These are phyloP conservation scores for Aspergillus wentii DNA, from an alignment of 495 filamentous ascomycete species.

Conservation along the genomic window DNA sequence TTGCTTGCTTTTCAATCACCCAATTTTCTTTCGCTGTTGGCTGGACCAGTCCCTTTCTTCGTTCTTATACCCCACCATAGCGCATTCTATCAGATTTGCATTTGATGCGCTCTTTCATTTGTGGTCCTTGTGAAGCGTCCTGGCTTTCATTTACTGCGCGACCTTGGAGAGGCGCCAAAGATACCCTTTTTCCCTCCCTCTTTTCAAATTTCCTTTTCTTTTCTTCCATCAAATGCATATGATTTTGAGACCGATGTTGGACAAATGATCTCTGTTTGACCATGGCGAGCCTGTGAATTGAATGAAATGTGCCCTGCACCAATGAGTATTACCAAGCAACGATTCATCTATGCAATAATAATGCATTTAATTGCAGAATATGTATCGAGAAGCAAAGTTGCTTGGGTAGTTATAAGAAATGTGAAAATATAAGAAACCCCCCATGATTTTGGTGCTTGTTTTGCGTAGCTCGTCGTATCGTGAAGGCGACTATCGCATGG, in stretches of 20 bases:
- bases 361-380: slow-evolving; percentile 1
- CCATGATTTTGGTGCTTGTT: slow-evolving; percentile 10
- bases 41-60: neutral
- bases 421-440: slow-evolving; percentile 9
- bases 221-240: too few species aligned
- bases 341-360: too few species aligned
- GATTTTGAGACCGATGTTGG: too few species aligned
- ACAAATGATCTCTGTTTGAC: too few species aligned
- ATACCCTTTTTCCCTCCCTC: slow-evolving; percentile 10
- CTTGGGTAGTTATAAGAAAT: slow-evolving; percentile 10
- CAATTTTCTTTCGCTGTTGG: slow-evolving; percentile 2
- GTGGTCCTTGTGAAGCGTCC: neutral
- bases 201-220: slow-evolving; percentile 2
- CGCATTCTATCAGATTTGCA: too few species aligned
- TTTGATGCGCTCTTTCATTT: neutral
- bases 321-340: too few species aligned
- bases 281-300: too few species aligned
- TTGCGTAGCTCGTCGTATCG: slow-evolving; percentile 34
- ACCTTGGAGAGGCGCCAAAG: slow-evolving; percentile 6
- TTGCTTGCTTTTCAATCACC: neutral
- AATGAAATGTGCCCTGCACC: slow-evolving; percentile 1
- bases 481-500: slow-evolving; percentile 11
- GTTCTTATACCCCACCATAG: neutral
- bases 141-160: neutral
- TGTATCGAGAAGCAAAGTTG: slow-evolving; percentile 7